A percentile compares a stretch with the other conserved stretches of the same genome.
Conservation (phyloP, 306 rosid genomes). For the Glycine soja region DNA sequence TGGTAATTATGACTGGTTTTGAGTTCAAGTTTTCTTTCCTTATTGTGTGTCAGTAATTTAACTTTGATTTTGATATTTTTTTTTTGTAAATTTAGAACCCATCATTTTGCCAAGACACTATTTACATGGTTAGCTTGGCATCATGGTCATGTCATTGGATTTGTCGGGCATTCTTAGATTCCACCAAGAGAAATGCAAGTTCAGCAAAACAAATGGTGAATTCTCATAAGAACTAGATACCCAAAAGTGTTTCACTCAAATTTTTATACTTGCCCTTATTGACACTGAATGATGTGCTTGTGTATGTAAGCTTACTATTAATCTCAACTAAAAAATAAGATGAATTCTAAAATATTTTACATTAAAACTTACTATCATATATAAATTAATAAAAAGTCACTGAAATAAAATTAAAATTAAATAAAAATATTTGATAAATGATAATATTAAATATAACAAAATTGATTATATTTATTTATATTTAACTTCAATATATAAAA, state of each 20-base stretch:
- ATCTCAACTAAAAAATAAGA: too few species aligned
- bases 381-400: too few species aligned
- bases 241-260: constrained; percentile 55
- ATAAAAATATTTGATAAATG: too few species aligned
- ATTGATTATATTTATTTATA: too few species aligned
- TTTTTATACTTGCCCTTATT: too few species aligned
- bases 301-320: too few species aligned
- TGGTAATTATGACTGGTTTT: constrained; percentile 60
- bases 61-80: constrained; percentile 4
- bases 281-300: too few species aligned
- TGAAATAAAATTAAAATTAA: too few species aligned
- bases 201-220: constrained; percentile 44
- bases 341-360: too few species aligned
- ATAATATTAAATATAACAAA: too few species aligned
- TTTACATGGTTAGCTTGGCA: constrained; percentile 74
- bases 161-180: constrained; percentile 35
- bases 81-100: constrained; percentile 60
- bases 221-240: constrained; percentile 52
- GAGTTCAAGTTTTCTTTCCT: constrained; percentile 12
- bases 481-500: too few species aligned
- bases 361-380: too few species aligned
- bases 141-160: constrained; percentile 69
- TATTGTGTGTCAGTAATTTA: constrained; percentile 1
- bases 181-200: constrained; percentile 55
- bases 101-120: constrained; percentile 80